Evolutionary conservation across 805 yeast genomes (phyloP).

Genomic region (Soucietia sequanensis): DNA sequence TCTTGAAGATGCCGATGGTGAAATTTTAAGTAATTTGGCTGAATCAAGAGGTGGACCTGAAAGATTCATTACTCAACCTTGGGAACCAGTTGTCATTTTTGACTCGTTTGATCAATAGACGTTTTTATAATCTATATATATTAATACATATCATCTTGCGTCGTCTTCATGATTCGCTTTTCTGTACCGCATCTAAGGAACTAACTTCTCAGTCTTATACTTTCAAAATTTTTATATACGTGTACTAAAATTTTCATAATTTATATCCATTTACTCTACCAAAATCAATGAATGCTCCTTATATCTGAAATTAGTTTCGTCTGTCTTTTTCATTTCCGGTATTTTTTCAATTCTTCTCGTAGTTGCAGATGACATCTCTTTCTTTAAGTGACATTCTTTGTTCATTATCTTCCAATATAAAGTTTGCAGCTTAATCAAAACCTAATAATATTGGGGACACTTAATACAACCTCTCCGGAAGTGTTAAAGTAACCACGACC

Average conservation of each 20-base stretch:
- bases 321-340: no score
- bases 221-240: not conserved
- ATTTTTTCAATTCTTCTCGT: no score
- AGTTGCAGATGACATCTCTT: no score
- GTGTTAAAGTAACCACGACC: no score
- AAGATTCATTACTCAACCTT: not conserved
- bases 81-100: not conserved
- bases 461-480: no score
- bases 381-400: no score
- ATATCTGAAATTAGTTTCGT: no score
- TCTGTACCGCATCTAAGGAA: not conserved
- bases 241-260: not conserved
- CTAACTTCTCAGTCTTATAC: not conserved
- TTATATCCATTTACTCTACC: not conserved
- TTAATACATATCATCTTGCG: not conserved
- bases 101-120: not conserved
- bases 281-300: not conserved
- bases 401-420: no score
- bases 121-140: no score
- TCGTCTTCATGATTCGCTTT: not conserved
- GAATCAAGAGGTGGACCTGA: conserved; percentile 13
- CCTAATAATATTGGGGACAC: no score
- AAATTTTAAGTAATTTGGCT: conserved; percentile 24
- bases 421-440: no score
- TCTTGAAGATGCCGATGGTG: conserved; percentile 35